Conservation (phyloP, 345 rosid species). For the Heritiera littoralis region DNA sequence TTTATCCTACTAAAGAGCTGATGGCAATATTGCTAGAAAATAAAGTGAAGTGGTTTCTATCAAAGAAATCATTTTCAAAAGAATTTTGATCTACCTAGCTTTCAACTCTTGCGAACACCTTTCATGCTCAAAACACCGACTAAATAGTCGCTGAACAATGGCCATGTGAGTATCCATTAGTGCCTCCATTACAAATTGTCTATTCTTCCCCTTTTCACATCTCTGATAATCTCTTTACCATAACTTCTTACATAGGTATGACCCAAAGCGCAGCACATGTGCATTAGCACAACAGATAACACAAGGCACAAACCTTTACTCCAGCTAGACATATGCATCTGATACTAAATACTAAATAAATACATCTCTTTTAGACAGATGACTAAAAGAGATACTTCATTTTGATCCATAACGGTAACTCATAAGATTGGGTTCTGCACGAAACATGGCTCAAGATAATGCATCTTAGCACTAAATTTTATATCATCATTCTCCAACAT, state of each 20-base stretch:
- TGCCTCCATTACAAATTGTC: background rate
- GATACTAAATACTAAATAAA: background rate
- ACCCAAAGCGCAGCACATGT: background rate
- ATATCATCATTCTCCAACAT: background rate
- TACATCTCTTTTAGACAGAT: no score
- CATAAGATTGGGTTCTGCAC: background rate
- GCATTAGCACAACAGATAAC: background rate
- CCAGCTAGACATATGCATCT: background rate
- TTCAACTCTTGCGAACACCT: background rate
- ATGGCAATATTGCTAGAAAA: background rate
- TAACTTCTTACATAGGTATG: background rate
- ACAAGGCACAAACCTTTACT: background rate
- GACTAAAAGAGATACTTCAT: background rate
- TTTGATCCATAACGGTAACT: background rate
- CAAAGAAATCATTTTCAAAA: constrained; percentile 24
- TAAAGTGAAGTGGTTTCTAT: background rate
- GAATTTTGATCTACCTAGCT: constrained; percentile 29
- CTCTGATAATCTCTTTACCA: background rate
- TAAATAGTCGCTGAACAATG: background rate
- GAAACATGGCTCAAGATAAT: background rate
- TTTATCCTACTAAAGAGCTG: background rate
- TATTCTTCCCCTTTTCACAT: background rate
- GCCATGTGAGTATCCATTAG: background rate
- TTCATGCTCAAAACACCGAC: constrained; percentile 28
- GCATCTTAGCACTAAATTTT: background rate